Evolutionary conservation across 1,284 basidiomycete species (phyloP), one percentile per base, ranked within the genome.

Genomic region (Malassezia nana): DNA sequence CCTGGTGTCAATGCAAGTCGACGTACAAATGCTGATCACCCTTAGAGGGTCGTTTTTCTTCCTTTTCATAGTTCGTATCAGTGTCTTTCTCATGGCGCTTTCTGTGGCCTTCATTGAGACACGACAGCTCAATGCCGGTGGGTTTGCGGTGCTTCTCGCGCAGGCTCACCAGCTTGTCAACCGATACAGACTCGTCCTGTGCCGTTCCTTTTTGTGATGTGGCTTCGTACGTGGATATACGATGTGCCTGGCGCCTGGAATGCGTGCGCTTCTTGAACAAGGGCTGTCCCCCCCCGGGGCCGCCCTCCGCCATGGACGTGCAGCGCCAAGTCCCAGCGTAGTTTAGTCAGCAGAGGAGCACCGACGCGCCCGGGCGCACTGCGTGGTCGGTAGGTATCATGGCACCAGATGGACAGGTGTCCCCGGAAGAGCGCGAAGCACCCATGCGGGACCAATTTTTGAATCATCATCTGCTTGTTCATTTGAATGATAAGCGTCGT

Each of bases 101-200:
- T 2, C 4, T 18, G 8, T 38, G 5, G 1, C 52, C 46, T 3
- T 5, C 32, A 31, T 54, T 54, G 5, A 54, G 30, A 16, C 32
- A 15, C 13, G 6, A 2, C 7, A 48, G 24, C 2, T 49, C 31
- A 20, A 54, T 48, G 9, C 52, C 52, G 2, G 42, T 40, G 4
- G 45, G 52, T 12, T 26, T 30, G n/a, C 46, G 45, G 3, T 43
- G 16, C 16, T 42, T 18, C 6, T 25, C 25, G 26, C 52, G 52
- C 33, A 54, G 7, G 12, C 28, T 20, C 1, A 54, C 33, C 3
- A 54, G 24, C 18, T 54, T 46, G 9, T 54, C 40, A 3, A 54
- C 35, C 6, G 18, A 4, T 6, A 38, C 18, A n/a, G 15, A 38
- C 35, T 20, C 8, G 18, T 6, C 35, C 16, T 20, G 35, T 10